Evolutionary conservation across 768 basidiomycete species (phyloP).

Genomic region (Xerocomellus dryophilus): DNA sequence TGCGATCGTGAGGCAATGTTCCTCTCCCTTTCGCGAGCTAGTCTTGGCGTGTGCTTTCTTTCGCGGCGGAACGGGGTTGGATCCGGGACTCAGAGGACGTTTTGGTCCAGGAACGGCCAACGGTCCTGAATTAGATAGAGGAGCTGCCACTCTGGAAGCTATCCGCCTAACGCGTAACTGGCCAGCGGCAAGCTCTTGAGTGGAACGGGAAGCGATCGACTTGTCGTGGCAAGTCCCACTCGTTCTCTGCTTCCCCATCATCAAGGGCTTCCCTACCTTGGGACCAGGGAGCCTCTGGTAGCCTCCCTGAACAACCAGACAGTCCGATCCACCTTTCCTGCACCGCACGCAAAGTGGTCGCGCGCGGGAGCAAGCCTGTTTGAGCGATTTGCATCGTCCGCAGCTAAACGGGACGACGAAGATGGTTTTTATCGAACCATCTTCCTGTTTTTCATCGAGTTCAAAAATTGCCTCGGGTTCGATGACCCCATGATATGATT

Average conservation of each 20-base stretch:
- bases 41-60: constrained; percentile 9
- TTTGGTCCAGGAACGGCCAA: constrained; percentile 6
- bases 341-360: constrained; percentile 28
- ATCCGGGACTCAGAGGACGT: constrained; percentile 16
- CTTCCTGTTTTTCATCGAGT: constrained; percentile 13
- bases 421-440: constrained; percentile 12
- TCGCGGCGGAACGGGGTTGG: neutral
- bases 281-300: constrained; percentile 29
- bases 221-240: neutral
- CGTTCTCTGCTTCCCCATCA: neutral
- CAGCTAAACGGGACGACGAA: constrained; percentile 24
- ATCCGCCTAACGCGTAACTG: neutral
- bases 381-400: constrained; percentile 8
- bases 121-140: neutral
- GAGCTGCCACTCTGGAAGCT: neutral
- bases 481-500: constrained; percentile 20
- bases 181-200: neutral
- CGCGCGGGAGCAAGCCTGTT: constrained; percentile 25
- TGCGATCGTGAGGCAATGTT: neutral
- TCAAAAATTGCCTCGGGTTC: constrained; percentile 28
- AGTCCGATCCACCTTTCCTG: neutral
- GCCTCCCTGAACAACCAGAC: neutral
- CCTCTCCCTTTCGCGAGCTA: neutral
- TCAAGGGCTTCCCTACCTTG: constrained; percentile 5
- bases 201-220: neutral